Evolutionary conservation across 1,284 basidiomycete species (phyloP), one percentile per base, ranked within the genome.

Genomic region (Trametes hirsuta): DNA sequence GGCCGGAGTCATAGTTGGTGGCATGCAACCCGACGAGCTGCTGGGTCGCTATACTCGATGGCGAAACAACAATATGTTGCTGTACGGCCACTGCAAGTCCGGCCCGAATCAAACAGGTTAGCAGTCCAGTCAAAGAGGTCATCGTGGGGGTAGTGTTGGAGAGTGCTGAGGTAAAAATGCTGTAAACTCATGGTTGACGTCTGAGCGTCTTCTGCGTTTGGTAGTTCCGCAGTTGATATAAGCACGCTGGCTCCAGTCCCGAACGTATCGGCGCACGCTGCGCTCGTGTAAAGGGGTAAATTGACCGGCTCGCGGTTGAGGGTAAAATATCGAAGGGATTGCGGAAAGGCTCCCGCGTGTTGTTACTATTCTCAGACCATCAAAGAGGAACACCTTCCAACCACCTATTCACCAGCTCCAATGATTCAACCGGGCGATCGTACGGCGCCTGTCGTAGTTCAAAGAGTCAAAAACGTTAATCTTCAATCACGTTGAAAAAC

Each of bases 341-440:
- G 12, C 21, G 22, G 21, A 25, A 2, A 24, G 10, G 18, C 8
- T n/a, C 41, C 14, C 12, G 14, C 21, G 25, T 9, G 15, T 4
- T n/a, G 10, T 8, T 47, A 14, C 25, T n/a, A n/a, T 21, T 6
- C 34, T 21, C 47, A 14, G 6, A 10, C 6, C 25, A 12, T 74
- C 64, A 83, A 24, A 68, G 54, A 2, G 60, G 40, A 12, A 73
- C 63, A 5, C 69, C 72, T 6, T 75, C 75, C 52, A 87, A 64
- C 85, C 85, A 87, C 51, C 77, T 75, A 37, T 81, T 78, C 8
- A 85, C 71, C 47, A 86, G 72, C 22, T 72, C 76, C 61, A 87
- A 68, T 1, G 84, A 76, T 62, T 84, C 80, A 61, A 79, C 78
- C 1, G 85, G 85, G 65, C 85, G 84, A 66, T 87, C 81, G 64